Evolutionary conservation across 768 basidiomycete species (phyloP), one percentile per base, ranked within the genome.

Genomic region (Pilatotrama ljubarskyi): DNA sequence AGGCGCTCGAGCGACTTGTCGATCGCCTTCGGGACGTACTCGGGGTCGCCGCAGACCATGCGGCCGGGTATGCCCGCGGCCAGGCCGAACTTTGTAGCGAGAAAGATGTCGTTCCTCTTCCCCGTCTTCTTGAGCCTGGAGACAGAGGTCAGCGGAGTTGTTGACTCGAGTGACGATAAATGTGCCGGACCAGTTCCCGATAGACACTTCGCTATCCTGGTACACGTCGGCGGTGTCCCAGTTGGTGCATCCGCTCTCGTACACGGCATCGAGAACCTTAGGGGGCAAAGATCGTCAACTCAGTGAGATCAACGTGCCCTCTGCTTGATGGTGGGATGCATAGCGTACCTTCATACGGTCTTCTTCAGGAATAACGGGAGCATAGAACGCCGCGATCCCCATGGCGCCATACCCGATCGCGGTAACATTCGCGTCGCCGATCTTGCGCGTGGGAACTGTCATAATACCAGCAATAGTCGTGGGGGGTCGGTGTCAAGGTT

Each of bases 381-480:
- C 84, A 58, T 84, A 84, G 44, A 66, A 74, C 0, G 72, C 74
- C 13, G 79, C 79, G 15, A 86, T 66, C 10, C 82, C 84, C 85
- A 86, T 87, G 4, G 79, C 72, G 4, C 86, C 86, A 62, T 82
- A 85, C 6, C 85, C 85, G 13, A 88, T 78, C 15, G 80, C 79
- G 9, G 79, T 74, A 4, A 84, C 79, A 13, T 74, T 55, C 26
- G 74, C 68, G 17, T 73, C 68, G 25, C 82, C 82, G 36, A 87
- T 80, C 58, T 71, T 78, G 58, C 76, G 78, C 58, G 73, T 76
- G 38, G 73, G n/a, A n/a, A n/a, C n/a, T n/a, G n/a, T n/a, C n/a
- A n/a, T n/a, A n/a, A n/a, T n/a, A n/a, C n/a, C n/a, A n/a, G n/a
- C n/a, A n/a, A n/a, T n/a, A n/a, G n/a, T n/a, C n/a, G n/a, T n/a